These are phyloP conservation scores for Dittrichia graveolens DNA, from an alignment of 129 eudicot species.

Conservation along the genomic window DNA sequence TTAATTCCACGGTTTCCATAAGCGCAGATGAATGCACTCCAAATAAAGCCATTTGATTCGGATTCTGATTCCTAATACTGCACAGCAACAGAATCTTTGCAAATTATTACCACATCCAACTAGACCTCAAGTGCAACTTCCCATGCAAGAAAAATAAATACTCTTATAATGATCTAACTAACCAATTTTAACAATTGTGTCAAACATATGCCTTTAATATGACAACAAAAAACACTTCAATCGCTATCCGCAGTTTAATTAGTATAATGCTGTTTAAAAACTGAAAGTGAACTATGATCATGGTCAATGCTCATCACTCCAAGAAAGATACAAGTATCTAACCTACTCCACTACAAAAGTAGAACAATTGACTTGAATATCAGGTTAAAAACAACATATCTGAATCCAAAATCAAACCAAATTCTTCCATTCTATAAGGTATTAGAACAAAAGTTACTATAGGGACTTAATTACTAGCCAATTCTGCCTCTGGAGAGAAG, in stretches of 20 bases:
- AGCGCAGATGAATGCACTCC: slow-evolving; percentile 44
- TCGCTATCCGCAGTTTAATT: not conserved
- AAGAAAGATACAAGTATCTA: not conserved
- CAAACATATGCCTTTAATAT: not conserved
- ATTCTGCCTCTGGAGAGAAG: not conserved
- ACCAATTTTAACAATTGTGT: too few relatives aligned
- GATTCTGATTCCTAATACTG: slow-evolving; percentile 14
- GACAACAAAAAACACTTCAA: not conserved
- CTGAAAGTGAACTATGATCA: not conserved
- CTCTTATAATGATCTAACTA: too few relatives aligned
- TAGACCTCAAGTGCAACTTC: slow-evolving; percentile 1
- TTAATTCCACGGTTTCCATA: slow-evolving; percentile 36
- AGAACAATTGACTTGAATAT: not conserved
- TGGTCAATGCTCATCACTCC: not conserved
- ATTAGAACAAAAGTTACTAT: too few relatives aligned
- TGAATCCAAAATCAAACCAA: slow-evolving; percentile 11
- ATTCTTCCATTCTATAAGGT: not conserved
- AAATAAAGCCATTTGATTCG: slow-evolving; percentile 47
- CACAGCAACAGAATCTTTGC: slow-evolving; percentile 11
- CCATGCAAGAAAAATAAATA: slow-evolving; percentile 14
- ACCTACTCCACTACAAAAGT: not conserved
- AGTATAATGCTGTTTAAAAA: not conserved
- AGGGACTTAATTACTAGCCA: not conserved
- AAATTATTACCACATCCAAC: not conserved
- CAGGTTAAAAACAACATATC: not conserved